Conservation (phyloP, 2,329 filamentous ascomycete species). For the Apiospora hydei region DNA sequence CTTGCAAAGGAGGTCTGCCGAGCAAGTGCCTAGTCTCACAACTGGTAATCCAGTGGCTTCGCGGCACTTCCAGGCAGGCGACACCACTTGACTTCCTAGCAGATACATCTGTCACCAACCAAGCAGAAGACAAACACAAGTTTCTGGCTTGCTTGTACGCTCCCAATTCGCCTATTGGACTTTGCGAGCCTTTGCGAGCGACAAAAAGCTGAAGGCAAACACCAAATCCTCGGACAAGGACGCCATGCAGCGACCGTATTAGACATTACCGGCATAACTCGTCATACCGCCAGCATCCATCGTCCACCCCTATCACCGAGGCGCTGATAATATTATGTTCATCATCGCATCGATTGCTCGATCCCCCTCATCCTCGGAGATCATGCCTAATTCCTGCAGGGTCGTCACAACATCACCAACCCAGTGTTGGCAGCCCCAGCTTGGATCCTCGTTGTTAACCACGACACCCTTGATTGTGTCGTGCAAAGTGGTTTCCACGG, state of each 20-base stretch:
- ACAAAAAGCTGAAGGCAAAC: neutral
- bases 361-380: constrained; percentile 25
- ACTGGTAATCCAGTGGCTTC: neutral
- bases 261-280: constrained; percentile 22
- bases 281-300: constrained; percentile 16
- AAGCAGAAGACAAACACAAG: neutral
- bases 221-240: neutral
- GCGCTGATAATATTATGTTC: constrained; percentile 22
- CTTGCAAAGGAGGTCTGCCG: neutral
- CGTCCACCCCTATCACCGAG: constrained; percentile 1
- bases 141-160: neutral
- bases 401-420: constrained; percentile 28
- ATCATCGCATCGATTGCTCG: constrained; percentile 27
- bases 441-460: constrained; percentile 28
- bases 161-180: neutral
- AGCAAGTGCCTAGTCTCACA: neutral
- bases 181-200: neutral
- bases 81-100: neutral
- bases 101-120: neutral
- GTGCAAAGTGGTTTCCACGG: constrained; percentile 24
- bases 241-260: constrained; percentile 19
- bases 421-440: constrained; percentile 29
- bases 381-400: constrained; percentile 25
- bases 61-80: neutral
- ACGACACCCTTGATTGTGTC: constrained; percentile 24